phyloP scores from a whole-genome alignment of 2,329 filamentous ascomycete species.

The Sporothrix pseudoabietina region DNA sequence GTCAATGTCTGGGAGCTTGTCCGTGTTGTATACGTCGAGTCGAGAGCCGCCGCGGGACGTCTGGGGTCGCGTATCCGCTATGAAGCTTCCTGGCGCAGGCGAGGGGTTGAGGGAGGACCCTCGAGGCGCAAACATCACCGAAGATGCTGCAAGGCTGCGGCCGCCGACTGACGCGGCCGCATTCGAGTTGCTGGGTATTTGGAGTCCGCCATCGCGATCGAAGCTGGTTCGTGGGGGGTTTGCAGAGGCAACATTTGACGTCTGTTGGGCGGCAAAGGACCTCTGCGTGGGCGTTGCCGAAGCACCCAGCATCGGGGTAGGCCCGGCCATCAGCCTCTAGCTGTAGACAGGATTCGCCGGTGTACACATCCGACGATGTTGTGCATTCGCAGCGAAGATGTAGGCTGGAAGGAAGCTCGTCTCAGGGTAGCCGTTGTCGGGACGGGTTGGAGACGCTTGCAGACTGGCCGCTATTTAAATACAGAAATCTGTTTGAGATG shows the following conservation, averaged over 20 bases:
- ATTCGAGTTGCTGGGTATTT: conserved; percentile 47
- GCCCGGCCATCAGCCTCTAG: conserved; percentile 44
- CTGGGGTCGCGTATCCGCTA: conserved; percentile 75
- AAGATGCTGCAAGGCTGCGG: conserved; percentile 56
- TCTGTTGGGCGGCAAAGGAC: conserved; percentile 50
- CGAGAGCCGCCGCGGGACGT: conserved; percentile 65
- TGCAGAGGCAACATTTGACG: conserved; percentile 42
- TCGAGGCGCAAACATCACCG: conserved; percentile 66
- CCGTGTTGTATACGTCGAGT: conserved; percentile 54
- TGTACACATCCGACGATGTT: conserved; percentile 37
- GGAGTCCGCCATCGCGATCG: conserved; percentile 56
- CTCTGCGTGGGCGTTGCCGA: conserved; percentile 59
- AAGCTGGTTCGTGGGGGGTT: conserved; percentile 50
- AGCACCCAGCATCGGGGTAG: conserved; percentile 54
- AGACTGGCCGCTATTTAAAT: not conserved
- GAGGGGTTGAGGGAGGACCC: conserved; percentile 71
- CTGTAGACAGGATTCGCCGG: conserved; percentile 38
- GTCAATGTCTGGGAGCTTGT: conserved; percentile 60
- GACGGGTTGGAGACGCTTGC: not conserved
- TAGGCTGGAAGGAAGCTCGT: not conserved
- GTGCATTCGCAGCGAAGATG: conserved; percentile 28
- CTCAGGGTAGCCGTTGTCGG: too few species aligned
- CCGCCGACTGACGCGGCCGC: conserved; percentile 38
- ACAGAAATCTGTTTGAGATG: not conserved
- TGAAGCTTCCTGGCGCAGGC: conserved; percentile 81